These are phyloP conservation scores for Stagonosporopsis chrysanthemi DNA, from an alignment of 2,329 filamentous ascomycete species.

Conservation along the genomic window DNA sequence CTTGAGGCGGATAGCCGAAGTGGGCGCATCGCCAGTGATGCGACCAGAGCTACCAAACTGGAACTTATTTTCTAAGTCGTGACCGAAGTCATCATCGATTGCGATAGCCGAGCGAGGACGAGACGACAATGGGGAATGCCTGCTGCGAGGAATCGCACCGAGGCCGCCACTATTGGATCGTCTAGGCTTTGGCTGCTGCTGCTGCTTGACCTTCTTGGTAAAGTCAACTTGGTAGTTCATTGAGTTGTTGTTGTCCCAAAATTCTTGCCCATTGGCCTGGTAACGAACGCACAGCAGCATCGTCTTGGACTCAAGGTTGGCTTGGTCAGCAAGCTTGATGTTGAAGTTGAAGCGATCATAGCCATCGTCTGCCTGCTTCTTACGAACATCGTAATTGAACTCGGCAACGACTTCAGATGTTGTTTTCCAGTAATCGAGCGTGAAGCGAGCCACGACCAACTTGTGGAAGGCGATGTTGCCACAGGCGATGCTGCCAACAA, in stretches of 20 bases:
- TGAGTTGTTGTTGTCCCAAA: conserved; percentile 91
- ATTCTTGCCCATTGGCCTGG: conserved; percentile 80
- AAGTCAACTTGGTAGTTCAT: conserved; percentile 97
- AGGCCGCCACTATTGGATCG: conserved; percentile 56
- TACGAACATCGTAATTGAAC: conserved; percentile 79
- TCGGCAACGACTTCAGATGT: conserved; percentile 94
- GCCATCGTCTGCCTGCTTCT: conserved; percentile 69
- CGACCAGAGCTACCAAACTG: conserved; percentile 52
- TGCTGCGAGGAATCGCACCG: conserved; percentile 59
- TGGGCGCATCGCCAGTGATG: conserved; percentile 64
- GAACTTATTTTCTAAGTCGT: conserved; percentile 61
- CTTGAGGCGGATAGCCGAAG: conserved; percentile 72
- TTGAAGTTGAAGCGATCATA: conserved; percentile 93
- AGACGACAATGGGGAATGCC: conserved; percentile 55
- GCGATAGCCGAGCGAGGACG: conserved; percentile 58
- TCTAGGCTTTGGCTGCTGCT: conserved; percentile 50
- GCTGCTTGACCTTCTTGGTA: conserved; percentile 74
- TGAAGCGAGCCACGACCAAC: conserved; percentile 88
- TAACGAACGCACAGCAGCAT: conserved; percentile 93
- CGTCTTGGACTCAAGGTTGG: conserved; percentile 90
- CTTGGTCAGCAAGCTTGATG: conserved; percentile 89
- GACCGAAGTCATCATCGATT: conserved; percentile 74
- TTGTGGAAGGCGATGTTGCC: conserved; percentile 92
- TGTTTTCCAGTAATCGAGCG: conserved; percentile 98
- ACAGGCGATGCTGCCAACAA: conserved; percentile 84